Conservation (phyloP, 768 basidiomycete genomes). For the Lanmaoa rubissima region DNA sequence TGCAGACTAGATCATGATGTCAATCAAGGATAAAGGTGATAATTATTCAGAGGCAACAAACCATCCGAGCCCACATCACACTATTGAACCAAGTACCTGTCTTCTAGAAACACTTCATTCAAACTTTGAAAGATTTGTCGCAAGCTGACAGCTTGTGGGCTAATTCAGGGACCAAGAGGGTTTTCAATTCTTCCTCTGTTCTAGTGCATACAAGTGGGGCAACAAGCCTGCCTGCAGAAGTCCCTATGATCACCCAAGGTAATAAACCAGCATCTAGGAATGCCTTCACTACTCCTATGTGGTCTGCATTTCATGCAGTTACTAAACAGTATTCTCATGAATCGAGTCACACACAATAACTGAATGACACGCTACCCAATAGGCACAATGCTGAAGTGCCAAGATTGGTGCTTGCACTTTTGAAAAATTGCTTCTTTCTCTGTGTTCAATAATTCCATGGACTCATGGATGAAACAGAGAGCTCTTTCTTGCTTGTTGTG, state of each 20-base stretch:
- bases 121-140: constrained; percentile 69
- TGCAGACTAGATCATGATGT: constrained; percentile 47
- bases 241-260: constrained; percentile 92
- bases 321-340: neutral
- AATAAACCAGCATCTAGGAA: constrained; percentile 83
- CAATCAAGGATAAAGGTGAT: neutral
- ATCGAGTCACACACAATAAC: constrained; percentile 67
- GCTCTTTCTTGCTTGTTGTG: constrained; percentile 74
- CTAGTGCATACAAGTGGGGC: constrained; percentile 77
- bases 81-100: constrained; percentile 97
- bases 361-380: constrained; percentile 94
- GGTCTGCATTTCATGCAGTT: constrained; percentile 47
- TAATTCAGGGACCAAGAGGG: constrained; percentile 75
- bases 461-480: constrained; percentile 72
- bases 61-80: constrained; percentile 87
- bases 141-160: constrained; percentile 82
- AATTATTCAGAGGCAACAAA: constrained; percentile 27
- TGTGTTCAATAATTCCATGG: constrained; percentile 70
- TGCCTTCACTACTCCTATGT: constrained; percentile 89
- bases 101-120: constrained; percentile 69
- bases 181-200: constrained; percentile 82
- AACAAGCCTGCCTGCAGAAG: constrained; percentile 88
- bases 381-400: constrained; percentile 92
- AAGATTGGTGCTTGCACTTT: constrained; percentile 82
- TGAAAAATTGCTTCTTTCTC: constrained; percentile 94